Conservation (phyloP, 805 yeast genomes). For the Tetrapisispora pingtungensis region DNA sequence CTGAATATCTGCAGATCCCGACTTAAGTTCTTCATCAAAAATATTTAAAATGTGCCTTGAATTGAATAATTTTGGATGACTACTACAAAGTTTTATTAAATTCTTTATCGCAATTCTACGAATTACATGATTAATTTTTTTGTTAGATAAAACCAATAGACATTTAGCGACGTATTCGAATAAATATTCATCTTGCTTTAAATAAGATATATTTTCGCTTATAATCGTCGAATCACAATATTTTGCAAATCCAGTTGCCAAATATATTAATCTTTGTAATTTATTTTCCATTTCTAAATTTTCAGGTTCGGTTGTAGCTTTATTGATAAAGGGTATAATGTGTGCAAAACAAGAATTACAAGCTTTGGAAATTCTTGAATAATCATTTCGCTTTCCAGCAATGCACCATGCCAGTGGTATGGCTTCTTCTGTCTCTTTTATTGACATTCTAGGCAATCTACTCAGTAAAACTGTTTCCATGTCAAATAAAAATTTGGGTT, state of each 20-base stretch:
- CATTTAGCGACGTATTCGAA: conserved; percentile 49
- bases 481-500: conserved; percentile 40
- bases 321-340: conserved; percentile 37
- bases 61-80: conserved; percentile 58
- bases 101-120: conserved; percentile 47
- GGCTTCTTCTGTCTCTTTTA: conserved; percentile 59
- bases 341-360: conserved; percentile 50
- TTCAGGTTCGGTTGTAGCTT: conserved; percentile 18
- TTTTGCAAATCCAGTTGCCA: conserved; percentile 64
- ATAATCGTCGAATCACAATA: conserved; percentile 43
- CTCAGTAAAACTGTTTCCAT: conserved; percentile 45
- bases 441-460: conserved; percentile 49
- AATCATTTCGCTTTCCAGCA: conserved; percentile 37
- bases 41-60: conserved; percentile 43
- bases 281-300: conserved; percentile 32
- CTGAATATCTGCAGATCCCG: conserved; percentile 33
- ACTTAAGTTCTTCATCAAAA: conserved; percentile 40
- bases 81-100: conserved; percentile 47
- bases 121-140: conserved; percentile 27
- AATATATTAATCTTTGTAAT: conserved; percentile 45
- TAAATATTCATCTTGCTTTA: conserved; percentile 41
- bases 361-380: conserved; percentile 46
- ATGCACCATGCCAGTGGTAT: conserved; percentile 59
- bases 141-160: conserved; percentile 44
- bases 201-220: conserved; percentile 28